phyloP scores from a whole-genome alignment of 2,329 filamentous ascomycete species.

The Colletotrichum acutatum region DNA sequence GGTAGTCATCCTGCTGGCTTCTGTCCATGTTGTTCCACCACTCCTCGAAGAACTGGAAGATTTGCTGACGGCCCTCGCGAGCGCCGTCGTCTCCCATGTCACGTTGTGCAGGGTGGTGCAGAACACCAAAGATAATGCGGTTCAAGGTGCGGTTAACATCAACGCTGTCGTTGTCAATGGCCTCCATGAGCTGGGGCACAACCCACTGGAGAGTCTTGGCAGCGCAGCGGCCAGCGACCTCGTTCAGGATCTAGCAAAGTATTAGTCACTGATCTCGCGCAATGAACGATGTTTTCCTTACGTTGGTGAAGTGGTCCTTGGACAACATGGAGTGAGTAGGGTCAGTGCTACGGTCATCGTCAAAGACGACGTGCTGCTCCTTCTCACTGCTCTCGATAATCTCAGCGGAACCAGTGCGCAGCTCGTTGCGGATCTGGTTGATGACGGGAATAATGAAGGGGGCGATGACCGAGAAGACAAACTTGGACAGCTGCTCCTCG shows the following conservation, averaged over 20 bases:
- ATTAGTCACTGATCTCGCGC: not conserved
- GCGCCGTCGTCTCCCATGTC: constrained; percentile 76
- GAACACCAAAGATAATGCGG: constrained; percentile 82
- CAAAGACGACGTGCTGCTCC: constrained; percentile 88
- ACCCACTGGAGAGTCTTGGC: constrained; percentile 84
- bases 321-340: constrained; percentile 96
- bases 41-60: constrained; percentile 82
- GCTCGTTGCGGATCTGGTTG: constrained; percentile 85
- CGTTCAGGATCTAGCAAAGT: constrained; percentile 74
- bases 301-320: constrained; percentile 94
- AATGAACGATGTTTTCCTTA: constrained; percentile 47
- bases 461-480: constrained; percentile 91
- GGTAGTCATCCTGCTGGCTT: constrained; percentile 72
- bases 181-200: constrained; percentile 88
- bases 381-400: constrained; percentile 87
- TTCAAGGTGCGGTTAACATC: constrained; percentile 78
- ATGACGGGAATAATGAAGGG: constrained; percentile 90
- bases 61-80: constrained; percentile 75
- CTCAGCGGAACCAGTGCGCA: constrained; percentile 85
- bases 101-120: constrained; percentile 89
- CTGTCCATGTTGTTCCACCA: constrained; percentile 83
- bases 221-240: constrained; percentile 85
- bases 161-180: constrained; percentile 81
- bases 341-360: constrained; percentile 79
- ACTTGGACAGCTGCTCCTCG: constrained; percentile 87